Base-by-base conservation (phyloP, 306 rosid genomes). In the Corylus heterophylla region DNA sequence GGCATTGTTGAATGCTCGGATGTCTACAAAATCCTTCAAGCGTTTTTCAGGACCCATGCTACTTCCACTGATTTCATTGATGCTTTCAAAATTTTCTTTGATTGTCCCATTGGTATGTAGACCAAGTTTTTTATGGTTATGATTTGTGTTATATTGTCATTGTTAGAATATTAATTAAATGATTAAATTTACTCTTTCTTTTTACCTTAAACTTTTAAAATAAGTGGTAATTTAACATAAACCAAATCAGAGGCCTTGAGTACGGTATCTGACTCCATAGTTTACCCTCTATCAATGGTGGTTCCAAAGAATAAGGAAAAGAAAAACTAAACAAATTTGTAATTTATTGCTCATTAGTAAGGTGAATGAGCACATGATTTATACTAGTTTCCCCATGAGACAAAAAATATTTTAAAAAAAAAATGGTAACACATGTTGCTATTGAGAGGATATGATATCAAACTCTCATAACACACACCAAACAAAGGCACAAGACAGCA, bases 41-140 rank as follows among this genome's bases (percentile, higher is more conserved):
- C 59, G 31, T 35, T 94, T 97, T 97, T 94, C 98, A 35, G 79
- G 87, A 67, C 76, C 92, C 0, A 48, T 85, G 86, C 83, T 94
- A 79, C 92, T 88, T 75, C 98, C 98, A 1, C 81, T 94, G 79
- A 84, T 94, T 86, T 91, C 97, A 1, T 78, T 90, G 44, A 89
- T 94, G 94, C 88, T 94, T 77, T 92, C 98, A 51, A 91, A 94
- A 79, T 94, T 94, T 85, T 86, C 97, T 18, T 84, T 94, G 93
- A 94, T 94, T 80, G 84, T 82, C 31, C 97, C 98, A 31, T 86
- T 94, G 97, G 98, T 94, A 94, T 45, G 90, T 67, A 22, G 69
- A 31, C 14, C 76, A 1, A 62, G 48, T 74, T 54, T 71, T 58
- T 54, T 42, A 54, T 74, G 55, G 17, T 35, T 63, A 42, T 74